Conservation (phyloP, 169 alveolate genomes). For the Cryptosporidium sp. region DNA sequence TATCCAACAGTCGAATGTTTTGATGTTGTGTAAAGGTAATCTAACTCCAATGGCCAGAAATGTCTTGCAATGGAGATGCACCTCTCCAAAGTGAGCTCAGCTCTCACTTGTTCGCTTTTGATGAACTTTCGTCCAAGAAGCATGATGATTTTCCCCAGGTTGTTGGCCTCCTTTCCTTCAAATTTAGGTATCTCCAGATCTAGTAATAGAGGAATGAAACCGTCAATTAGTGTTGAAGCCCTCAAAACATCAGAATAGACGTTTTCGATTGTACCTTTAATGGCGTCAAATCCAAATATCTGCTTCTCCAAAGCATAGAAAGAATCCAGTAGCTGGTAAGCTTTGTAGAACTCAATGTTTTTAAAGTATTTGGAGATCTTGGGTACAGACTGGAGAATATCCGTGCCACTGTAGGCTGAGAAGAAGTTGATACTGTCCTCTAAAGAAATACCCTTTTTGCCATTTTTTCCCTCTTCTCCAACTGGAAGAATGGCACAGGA, state of each 20-base stretch:
- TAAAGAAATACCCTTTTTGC: background rate
- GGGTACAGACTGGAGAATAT: background rate
- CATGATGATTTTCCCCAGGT: background rate
- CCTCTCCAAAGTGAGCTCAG: background rate
- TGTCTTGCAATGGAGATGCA: background rate
- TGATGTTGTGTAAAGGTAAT: background rate
- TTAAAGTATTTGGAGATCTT: background rate
- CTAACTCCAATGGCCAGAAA: constrained; percentile 6
- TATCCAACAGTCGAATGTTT: background rate
- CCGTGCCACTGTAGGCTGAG: background rate
- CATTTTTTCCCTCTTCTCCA: background rate
- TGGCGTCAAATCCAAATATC: background rate
- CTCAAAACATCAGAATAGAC: background rate
- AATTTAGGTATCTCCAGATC: constrained; percentile 2
- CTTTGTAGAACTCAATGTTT: constrained; percentile 16
- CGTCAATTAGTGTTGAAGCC: background rate
- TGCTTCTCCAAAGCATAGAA: background rate
- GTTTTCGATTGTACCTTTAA: background rate
- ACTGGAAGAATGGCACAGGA: background rate
- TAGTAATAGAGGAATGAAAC: background rate
- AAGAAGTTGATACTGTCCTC: background rate
- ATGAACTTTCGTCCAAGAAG: background rate
- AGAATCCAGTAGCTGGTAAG: constrained; percentile 20
- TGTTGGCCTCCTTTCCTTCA: background rate
- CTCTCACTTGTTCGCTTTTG: background rate